Conservation (phyloP, 768 basidiomycete genomes). For the Mycena rebaudengoi region DNA sequence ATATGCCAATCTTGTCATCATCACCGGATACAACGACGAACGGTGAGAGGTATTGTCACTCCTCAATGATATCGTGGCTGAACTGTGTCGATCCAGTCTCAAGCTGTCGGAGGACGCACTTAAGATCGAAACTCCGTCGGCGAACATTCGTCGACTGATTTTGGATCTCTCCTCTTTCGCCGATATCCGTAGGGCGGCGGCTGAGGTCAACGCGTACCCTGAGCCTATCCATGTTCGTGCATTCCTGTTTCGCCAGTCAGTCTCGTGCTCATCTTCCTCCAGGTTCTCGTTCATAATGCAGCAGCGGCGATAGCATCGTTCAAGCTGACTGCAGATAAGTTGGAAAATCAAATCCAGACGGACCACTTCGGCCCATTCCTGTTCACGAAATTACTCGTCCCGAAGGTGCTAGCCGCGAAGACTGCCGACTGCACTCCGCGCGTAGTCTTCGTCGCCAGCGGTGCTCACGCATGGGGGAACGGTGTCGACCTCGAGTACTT, state of each 20-base stretch:
- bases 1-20: slow-evolving; percentile 6
- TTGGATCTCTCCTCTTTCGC: slow-evolving; percentile 8
- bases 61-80: neutral
- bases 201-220: slow-evolving; percentile 12
- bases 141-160: slow-evolving; percentile 3
- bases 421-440: neutral
- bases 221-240: slow-evolving; percentile 5
- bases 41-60: neutral
- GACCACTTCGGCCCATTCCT: slow-evolving; percentile 17
- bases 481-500: slow-evolving; percentile 6
- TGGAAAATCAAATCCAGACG: slow-evolving; percentile 6
- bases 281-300: slow-evolving; percentile 18
- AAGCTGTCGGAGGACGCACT: neutral
- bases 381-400: slow-evolving; percentile 8
- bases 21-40: slow-evolving; percentile 4
- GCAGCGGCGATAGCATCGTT: neutral
- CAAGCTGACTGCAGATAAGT: neutral
- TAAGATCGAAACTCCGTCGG: neutral
- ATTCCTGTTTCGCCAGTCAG: neutral
- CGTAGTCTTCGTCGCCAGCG: slow-evolving; percentile 11
- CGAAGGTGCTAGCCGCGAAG: slow-evolving; percentile 9
- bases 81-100: neutral
- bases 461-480: neutral
- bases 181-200: slow-evolving; percentile 9
- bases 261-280: too few relatives aligned